These are phyloP conservation scores for Acmispon strigosus DNA, from an alignment of 306 rosid genomes.

Conservation along the genomic window DNA sequence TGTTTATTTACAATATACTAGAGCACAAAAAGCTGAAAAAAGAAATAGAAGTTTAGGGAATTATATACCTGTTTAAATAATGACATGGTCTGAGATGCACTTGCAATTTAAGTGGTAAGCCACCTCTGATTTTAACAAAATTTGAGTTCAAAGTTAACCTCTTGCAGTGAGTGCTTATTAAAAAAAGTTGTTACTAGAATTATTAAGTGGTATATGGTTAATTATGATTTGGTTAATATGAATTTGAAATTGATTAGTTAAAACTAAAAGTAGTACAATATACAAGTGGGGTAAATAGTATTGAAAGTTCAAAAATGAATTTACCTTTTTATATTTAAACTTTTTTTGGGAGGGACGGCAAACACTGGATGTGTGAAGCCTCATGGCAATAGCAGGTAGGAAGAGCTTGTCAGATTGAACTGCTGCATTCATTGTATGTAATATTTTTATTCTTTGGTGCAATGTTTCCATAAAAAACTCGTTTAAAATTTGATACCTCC, in stretches of 20 bases:
- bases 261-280: background rate
- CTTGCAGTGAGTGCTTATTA: background rate
- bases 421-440: background rate
- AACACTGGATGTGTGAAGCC: background rate
- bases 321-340: slow-evolving; percentile 7
- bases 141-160: background rate
- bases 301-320: background rate
- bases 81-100: background rate
- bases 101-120: background rate
- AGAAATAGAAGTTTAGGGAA: background rate
- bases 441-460: slow-evolving; percentile 1
- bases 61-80: background rate
- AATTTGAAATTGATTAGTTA: slow-evolving; percentile 1
- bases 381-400: slow-evolving; percentile 4
- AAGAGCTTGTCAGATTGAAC: background rate
- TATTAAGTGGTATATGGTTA: background rate
- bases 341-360: background rate
- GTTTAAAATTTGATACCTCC: background rate
- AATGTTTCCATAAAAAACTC: background rate
- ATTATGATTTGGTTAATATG: background rate
- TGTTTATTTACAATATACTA: background rate
- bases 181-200: background rate
- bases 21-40: background rate
- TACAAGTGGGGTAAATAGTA: background rate
- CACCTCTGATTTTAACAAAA: background rate